Conservation (phyloP, 1,284 basidiomycete species). For the Cryptococcus hybrid region DNA sequence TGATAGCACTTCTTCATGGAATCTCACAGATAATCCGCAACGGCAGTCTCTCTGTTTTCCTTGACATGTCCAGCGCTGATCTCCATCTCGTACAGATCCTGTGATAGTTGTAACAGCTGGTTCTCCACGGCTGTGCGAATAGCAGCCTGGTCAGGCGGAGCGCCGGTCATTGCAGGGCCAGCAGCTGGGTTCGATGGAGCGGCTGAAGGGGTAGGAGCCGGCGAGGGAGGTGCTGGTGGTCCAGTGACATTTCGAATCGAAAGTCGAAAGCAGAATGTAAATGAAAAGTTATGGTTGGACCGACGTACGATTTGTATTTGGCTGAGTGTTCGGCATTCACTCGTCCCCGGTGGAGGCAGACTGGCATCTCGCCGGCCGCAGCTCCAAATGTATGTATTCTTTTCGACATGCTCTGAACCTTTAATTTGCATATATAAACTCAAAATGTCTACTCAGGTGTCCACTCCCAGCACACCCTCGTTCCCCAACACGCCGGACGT, state of each 20-base stretch:
- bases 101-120: conserved; percentile 30
- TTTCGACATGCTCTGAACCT: neutral
- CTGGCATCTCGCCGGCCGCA: neutral
- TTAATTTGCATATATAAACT: neutral
- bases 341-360: neutral
- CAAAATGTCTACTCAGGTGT: neutral
- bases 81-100: conserved; percentile 48
- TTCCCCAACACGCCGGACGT: neutral
- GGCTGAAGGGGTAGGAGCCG: conserved; percentile 29
- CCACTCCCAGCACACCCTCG: neutral
- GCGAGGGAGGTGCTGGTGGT: conserved; percentile 28
- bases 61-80: conserved; percentile 46
- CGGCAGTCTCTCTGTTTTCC: conserved; percentile 33
- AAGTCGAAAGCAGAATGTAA: neutral
- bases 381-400: too few species aligned
- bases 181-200: neutral
- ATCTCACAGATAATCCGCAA: conserved; percentile 37
- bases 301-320: too few species aligned
- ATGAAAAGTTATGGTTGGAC: neutral
- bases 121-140: conserved; percentile 34
- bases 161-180: neutral
- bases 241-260: conserved; percentile 17
- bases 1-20: neutral
- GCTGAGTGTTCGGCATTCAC: too few species aligned
- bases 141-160: conserved; percentile 18